phyloP scores from a whole-genome alignment of 2,329 filamentous ascomycete genomes.

The Hymenoscyphus fraxineus region DNA sequence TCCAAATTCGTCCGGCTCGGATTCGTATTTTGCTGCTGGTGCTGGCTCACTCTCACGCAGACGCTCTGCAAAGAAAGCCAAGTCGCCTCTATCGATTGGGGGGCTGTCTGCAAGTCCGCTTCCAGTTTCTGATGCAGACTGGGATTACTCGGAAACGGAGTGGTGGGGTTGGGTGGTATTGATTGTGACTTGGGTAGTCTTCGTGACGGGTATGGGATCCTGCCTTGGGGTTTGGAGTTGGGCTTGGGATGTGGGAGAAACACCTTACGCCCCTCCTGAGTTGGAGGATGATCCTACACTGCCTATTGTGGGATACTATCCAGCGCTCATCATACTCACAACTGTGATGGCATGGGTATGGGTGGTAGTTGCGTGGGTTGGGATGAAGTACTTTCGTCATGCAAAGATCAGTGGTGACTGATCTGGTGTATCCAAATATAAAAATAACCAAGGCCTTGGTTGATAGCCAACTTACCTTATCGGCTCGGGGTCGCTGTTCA shows the following conservation, averaged over 20 bases:
- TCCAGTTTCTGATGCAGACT: slow-evolving; percentile 51
- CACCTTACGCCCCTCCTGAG: slow-evolving; percentile 91
- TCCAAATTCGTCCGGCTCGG: slow-evolving; percentile 53
- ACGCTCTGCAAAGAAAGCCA: slow-evolving; percentile 38
- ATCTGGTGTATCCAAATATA: slow-evolving; percentile 8
- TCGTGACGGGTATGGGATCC: slow-evolving; percentile 94
- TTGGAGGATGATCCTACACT: slow-evolving; percentile 91
- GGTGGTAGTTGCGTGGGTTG: slow-evolving; percentile 96
- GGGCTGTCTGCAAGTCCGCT: slow-evolving; percentile 49
- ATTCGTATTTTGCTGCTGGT: slow-evolving; percentile 56
- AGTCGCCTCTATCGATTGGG: slow-evolving; percentile 57
- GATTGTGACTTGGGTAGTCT: slow-evolving; percentile 87
- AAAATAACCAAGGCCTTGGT: not conserved
- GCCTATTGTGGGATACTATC: slow-evolving; percentile 96
- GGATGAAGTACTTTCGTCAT: slow-evolving; percentile 99
- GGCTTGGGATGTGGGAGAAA: slow-evolving; percentile 98
- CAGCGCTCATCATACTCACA: slow-evolving; percentile 86
- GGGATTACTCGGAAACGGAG: slow-evolving; percentile 92
- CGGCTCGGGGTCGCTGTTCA: too few relatives aligned
- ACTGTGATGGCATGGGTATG: slow-evolving; percentile 98
- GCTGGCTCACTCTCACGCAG: slow-evolving; percentile 36
- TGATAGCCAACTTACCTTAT: not conserved
- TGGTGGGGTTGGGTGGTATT: slow-evolving; percentile 98
- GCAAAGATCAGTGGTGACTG: slow-evolving; percentile 68
- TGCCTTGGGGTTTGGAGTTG: slow-evolving; percentile 95